These are phyloP conservation scores for Xerocomus brunneocitrinus DNA, from an alignment of 768 basidiomycete species.

Conservation along the genomic window DNA sequence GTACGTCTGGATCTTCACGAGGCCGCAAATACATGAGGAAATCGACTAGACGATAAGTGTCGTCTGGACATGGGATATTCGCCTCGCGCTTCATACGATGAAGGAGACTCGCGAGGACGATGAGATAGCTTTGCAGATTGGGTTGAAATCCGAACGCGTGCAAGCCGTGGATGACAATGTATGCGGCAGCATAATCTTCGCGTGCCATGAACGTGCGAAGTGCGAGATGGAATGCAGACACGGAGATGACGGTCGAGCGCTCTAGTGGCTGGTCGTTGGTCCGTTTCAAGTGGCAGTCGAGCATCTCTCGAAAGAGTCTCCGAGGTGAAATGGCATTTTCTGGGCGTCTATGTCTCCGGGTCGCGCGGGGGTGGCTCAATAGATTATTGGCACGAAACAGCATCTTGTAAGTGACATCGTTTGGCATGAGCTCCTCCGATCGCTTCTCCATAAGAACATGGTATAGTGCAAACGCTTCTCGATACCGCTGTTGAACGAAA, in stretches of 20 bases:
- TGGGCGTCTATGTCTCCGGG: slow-evolving; percentile 20
- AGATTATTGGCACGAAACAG: slow-evolving; percentile 35
- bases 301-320: slow-evolving; percentile 43
- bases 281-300: slow-evolving; percentile 30
- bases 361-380: slow-evolving; percentile 16
- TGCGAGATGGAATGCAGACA: slow-evolving; percentile 37
- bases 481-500: slow-evolving; percentile 28
- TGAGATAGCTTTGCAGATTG: slow-evolving; percentile 37
- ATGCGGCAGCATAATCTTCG: slow-evolving; percentile 47
- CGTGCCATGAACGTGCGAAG: slow-evolving; percentile 42
- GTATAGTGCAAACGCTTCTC: slow-evolving; percentile 43
- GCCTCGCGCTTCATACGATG: slow-evolving; percentile 25
- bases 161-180: slow-evolving; percentile 35
- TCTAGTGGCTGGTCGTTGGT: slow-evolving; percentile 14
- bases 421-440: slow-evolving; percentile 28
- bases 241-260: slow-evolving; percentile 26
- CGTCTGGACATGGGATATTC: not conserved
- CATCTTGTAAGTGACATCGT: slow-evolving; percentile 44
- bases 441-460: slow-evolving; percentile 34
- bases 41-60: slow-evolving; percentile 20
- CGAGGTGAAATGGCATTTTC: slow-evolving; percentile 34
- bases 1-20: slow-evolving; percentile 14
- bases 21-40: slow-evolving; percentile 21
- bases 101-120: slow-evolving; percentile 38
- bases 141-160: slow-evolving; percentile 26